Conservation (phyloP, 1,284 basidiomycete species). For the Malassezia brasiliensis region DNA sequence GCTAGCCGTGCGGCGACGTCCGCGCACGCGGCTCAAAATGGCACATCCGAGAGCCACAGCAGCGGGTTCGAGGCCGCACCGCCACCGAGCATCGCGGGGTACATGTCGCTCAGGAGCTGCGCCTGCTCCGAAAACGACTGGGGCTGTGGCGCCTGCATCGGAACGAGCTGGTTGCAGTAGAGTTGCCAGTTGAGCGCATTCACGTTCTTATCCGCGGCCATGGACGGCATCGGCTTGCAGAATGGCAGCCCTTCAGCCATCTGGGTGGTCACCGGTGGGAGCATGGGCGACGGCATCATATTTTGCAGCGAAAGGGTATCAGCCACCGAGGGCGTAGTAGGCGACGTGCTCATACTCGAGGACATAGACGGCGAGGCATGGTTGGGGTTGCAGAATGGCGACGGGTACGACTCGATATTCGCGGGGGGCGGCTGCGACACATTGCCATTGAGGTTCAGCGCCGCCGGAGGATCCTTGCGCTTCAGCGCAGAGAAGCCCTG, state of each 20-base stretch:
- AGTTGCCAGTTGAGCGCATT: background rate
- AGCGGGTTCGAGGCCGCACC: background rate
- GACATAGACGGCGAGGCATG: background rate
- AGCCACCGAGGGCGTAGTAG: background rate
- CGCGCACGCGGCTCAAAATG: background rate
- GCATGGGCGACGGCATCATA: background rate
- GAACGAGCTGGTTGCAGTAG: background rate
- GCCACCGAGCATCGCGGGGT: background rate
- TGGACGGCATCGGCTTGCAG: background rate
- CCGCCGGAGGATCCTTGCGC: conserved; percentile 9
- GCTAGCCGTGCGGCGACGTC: no score
- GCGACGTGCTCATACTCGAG: conserved; percentile 1
- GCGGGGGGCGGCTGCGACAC: background rate
- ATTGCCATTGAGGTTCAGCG: background rate
- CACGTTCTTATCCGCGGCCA: background rate
- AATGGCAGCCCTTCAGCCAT: background rate
- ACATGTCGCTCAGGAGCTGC: background rate
- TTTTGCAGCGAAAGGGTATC: background rate
- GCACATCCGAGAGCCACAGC: background rate
- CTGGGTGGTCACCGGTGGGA: background rate
- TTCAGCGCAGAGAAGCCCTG: conserved; percentile 11
- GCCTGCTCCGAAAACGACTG: no score
- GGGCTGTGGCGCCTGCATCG: background rate
- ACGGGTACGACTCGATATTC: background rate
- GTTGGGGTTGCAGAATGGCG: background rate